These are phyloP conservation scores for Cladosporium austrohemisphaericum DNA, from an alignment of 2,329 filamentous ascomycete genomes.

Conservation along the genomic window DNA sequence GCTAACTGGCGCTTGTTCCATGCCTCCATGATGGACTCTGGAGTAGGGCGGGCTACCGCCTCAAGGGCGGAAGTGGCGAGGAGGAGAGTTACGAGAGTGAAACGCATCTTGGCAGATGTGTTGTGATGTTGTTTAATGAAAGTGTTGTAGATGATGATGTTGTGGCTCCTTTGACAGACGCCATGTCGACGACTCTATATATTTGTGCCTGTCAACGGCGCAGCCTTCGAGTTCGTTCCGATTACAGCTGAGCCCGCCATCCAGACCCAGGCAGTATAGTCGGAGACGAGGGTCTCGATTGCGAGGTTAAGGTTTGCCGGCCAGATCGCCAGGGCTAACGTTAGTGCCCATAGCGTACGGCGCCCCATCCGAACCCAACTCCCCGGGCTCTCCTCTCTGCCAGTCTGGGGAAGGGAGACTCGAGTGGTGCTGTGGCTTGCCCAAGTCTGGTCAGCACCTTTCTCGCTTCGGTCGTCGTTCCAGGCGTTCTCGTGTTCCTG, in stretches of 20 bases:
- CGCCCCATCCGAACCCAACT: background rate
- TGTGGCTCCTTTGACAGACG: background rate
- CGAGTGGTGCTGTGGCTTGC: background rate
- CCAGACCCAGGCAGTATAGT: background rate
- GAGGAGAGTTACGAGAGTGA: background rate
- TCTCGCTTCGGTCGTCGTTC: background rate
- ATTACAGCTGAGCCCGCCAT: background rate
- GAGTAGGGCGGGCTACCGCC: background rate
- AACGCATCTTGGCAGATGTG: conserved; percentile 4
- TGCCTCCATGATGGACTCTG: conserved; percentile 1
- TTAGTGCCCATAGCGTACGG: background rate
- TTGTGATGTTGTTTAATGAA: background rate
- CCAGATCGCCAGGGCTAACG: conserved; percentile 5
- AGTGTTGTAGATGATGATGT: background rate
- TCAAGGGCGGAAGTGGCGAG: background rate
- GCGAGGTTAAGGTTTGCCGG: conserved; percentile 1
- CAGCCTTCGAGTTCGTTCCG: background rate
- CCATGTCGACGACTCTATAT: conserved; percentile 3
- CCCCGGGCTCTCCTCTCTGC: background rate
- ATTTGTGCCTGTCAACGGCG: background rate
- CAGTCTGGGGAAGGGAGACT: conserved; percentile 1
- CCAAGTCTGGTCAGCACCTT: background rate
- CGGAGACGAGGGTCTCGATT: conserved; percentile 7
- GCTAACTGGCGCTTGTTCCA: too few species aligned
- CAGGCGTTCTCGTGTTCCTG: conserved; percentile 5